These are phyloP conservation scores for Zygoascus biomembranicola DNA, from an alignment of 805 yeast genomes.

Conservation along the genomic window DNA sequence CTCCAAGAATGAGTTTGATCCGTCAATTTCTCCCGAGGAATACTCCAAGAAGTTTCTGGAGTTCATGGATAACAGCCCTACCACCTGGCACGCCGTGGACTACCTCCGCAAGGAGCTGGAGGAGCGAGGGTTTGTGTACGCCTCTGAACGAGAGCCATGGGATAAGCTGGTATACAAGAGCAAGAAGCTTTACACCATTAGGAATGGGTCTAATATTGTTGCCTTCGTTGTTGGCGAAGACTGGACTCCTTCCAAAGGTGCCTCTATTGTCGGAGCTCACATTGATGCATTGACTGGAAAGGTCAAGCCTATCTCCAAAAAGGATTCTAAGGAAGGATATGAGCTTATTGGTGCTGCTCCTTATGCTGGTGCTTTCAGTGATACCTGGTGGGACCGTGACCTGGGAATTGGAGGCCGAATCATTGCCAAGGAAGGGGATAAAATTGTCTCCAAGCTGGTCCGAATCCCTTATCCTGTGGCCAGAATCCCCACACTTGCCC, in stretches of 20 bases:
- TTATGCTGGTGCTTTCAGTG: slow-evolving; percentile 49
- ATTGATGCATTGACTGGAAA: slow-evolving; percentile 62
- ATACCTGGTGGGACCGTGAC: slow-evolving; percentile 78
- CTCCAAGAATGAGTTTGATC: background rate
- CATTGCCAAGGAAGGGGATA: slow-evolving; percentile 37
- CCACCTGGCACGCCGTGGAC: slow-evolving; percentile 63
- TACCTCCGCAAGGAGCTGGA: slow-evolving; percentile 42
- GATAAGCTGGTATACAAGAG: slow-evolving; percentile 26
- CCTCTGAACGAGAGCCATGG: slow-evolving; percentile 59
- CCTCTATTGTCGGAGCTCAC: slow-evolving; percentile 68
- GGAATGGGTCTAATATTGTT: slow-evolving; percentile 60
- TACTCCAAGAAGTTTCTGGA: slow-evolving; percentile 46
- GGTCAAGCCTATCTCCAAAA: slow-evolving; percentile 65
- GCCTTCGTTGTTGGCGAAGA: slow-evolving; percentile 64
- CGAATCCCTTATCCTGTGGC: slow-evolving; percentile 45
- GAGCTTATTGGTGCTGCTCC: slow-evolving; percentile 78
- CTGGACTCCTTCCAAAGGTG: slow-evolving; percentile 57
- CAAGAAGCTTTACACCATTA: slow-evolving; percentile 56
- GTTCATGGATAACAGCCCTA: slow-evolving; percentile 66
- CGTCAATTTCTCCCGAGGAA: slow-evolving; percentile 6
- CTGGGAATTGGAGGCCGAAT: slow-evolving; percentile 78
- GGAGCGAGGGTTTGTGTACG: slow-evolving; percentile 52
- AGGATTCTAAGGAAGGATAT: slow-evolving; percentile 58
- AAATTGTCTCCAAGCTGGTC: slow-evolving; percentile 29
- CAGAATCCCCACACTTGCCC: slow-evolving; percentile 76